Evolutionary conservation across 2,329 filamentous ascomycete species (phyloP), one percentile per base, ranked within the genome.

Genomic region (Aspergillus chevalieri): DNA sequence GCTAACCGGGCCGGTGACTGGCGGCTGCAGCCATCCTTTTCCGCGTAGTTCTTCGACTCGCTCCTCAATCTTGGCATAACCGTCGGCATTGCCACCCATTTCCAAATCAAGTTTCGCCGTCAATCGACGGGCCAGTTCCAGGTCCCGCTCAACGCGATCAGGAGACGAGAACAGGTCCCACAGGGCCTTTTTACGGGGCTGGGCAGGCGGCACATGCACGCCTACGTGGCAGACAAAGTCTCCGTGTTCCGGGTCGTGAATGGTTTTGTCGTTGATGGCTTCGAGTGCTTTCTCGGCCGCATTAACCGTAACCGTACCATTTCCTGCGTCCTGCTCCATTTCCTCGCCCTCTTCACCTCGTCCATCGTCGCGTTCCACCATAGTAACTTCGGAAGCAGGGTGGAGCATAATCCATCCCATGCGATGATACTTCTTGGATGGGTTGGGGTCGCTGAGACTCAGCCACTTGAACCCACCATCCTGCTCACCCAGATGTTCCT

Each of bases 321-420:
- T 68, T 2, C 61, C 50, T 17, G 64, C 56, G 12, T 68, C 66
- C 6, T 65, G 60, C 26, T 70, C 69, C 17, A 78, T 73, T 28
- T 82, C 78, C 49, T 81, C 80, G 14, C 78, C 76, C 38, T 80
- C 76, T 58, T 86, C 85, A 44, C 89, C 86, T 56, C 86, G 83
- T 10, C 81, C 80, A 57, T 93, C 87, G n/a, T 81, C 78, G 53
- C 85, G 79, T 58, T 94, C 88, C 52, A 84, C 74, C 10, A 83
- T 78, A 43, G 80, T 75, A 5, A 78, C 72, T 49, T 94, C 88
- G 1, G 86, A 78, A 12, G 83, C 83, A 14, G 89, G 86, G 62
- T 97, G 87, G 8, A 98, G 79, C 80, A 97, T 93, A 52, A 98
- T 94, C 92, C 94, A 98, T 19, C 93, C 93, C 69, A 98, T 97